Percentiles rank a stretch among this genome's conserved stretches.
phyloP scores from a whole-genome alignment of 2,329 filamentous ascomycete species.

The Lizonia empirigonia region DNA sequence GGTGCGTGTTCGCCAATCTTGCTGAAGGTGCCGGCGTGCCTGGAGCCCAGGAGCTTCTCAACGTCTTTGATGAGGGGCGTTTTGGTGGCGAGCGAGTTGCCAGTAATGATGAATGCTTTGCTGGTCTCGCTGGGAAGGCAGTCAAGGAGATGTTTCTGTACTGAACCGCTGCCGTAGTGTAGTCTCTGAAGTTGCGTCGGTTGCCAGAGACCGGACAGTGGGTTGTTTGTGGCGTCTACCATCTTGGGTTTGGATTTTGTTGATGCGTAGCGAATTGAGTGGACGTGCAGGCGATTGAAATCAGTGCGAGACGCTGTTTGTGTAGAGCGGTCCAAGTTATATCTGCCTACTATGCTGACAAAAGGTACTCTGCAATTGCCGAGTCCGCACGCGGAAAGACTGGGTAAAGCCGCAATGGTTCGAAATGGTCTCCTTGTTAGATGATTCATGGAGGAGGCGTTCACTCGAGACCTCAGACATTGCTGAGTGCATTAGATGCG shows the following conservation, averaged over 20 bases:
- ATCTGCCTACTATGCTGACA: background rate
- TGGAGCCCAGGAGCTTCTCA: slow-evolving; percentile 54
- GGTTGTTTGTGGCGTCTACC: slow-evolving; percentile 52
- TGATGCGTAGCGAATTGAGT: slow-evolving; percentile 5
- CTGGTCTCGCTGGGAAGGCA: slow-evolving; percentile 53
- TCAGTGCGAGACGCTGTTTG: background rate
- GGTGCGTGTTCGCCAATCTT: slow-evolving; percentile 63
- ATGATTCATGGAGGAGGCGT: background rate
- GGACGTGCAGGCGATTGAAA: background rate
- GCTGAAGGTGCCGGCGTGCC: slow-evolving; percentile 60
- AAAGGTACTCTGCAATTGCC: slow-evolving; percentile 6
- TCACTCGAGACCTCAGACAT: background rate
- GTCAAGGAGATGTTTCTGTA: slow-evolving; percentile 54
- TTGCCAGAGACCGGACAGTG: slow-evolving; percentile 58
- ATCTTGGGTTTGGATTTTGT: slow-evolving; percentile 34
- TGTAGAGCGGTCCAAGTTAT: background rate
- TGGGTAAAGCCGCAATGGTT: background rate
- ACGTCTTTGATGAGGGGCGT: slow-evolving; percentile 59
- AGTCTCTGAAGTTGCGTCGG: slow-evolving; percentile 57
- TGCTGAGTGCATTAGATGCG: background rate
- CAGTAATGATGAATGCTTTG: slow-evolving; percentile 64
- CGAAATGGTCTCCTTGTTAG: background rate
- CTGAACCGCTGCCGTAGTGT: slow-evolving; percentile 57
- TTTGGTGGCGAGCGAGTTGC: slow-evolving; percentile 59
- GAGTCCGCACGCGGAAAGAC: slow-evolving; percentile 15